Evolutionary conservation across 2,329 filamentous ascomycete genomes (phyloP).

Genomic region (Pseudogymnoascus sp.): DNA sequence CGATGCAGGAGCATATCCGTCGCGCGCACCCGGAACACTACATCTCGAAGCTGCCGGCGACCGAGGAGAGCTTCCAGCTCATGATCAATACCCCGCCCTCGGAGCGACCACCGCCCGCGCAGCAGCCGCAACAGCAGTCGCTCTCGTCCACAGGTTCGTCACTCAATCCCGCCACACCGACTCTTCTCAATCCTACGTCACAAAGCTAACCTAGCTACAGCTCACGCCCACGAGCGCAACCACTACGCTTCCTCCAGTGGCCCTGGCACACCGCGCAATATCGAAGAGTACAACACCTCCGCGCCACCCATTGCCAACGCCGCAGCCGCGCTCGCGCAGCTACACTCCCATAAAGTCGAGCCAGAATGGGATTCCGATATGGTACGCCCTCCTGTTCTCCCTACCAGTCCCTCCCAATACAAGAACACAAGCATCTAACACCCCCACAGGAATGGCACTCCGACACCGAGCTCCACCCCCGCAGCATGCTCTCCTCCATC

Average conservation of each 20-base stretch:
- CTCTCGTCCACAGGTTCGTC: neutral
- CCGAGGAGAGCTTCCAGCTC: slow-evolving; percentile 91
- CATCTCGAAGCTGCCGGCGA: slow-evolving; percentile 94
- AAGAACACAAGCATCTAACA: neutral
- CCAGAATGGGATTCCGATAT: slow-evolving; percentile 70
- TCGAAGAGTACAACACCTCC: slow-evolving; percentile 57
- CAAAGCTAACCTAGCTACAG: slow-evolving; percentile 28
- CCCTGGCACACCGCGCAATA: slow-evolving; percentile 58
- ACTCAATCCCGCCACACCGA: neutral
- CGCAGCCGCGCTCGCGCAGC: slow-evolving; percentile 77
- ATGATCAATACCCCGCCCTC: slow-evolving; percentile 87
- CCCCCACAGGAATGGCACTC: slow-evolving; percentile 57
- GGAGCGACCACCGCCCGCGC: slow-evolving; percentile 27
- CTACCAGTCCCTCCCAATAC: neutral
- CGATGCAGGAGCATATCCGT: slow-evolving; percentile 98
- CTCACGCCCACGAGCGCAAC: slow-evolving; percentile 52
- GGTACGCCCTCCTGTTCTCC: slow-evolving; percentile 41
- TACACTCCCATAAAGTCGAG: slow-evolving; percentile 70
- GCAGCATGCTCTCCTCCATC: too few species aligned
- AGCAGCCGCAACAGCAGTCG: neutral
- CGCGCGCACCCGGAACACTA: slow-evolving; percentile 95
- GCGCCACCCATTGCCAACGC: slow-evolving; percentile 64
- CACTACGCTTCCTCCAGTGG: slow-evolving; percentile 60
- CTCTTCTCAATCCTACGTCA: neutral
- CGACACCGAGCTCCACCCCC: too few species aligned